Evolutionary conservation across 2,329 filamentous ascomycete species (phyloP).

Genomic region (Leptographium galeiforme): DNA sequence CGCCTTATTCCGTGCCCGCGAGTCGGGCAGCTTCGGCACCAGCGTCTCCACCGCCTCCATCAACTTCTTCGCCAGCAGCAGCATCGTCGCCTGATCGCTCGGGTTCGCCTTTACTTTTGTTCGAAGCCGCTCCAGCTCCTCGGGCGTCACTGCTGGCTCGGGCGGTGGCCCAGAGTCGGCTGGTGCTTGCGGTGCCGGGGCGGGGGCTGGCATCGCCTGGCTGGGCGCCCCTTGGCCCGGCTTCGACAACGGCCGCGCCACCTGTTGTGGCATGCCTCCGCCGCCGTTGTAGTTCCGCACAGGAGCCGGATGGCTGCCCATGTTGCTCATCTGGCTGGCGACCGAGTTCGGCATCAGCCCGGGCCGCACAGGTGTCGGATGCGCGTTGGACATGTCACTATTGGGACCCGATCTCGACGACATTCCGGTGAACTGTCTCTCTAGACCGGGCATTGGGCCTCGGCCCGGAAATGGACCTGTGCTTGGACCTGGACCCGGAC

Average conservation of each 20-base stretch:
- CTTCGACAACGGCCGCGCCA: not conserved
- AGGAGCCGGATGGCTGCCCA: constrained; percentile 44
- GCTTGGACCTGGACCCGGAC: not conserved
- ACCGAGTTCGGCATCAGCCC: constrained; percentile 47
- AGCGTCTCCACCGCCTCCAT: constrained; percentile 74
- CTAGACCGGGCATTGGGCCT: constrained; percentile 12
- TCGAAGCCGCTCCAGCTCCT: constrained; percentile 66
- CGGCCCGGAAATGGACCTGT: constrained; percentile 9
- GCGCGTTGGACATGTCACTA: constrained; percentile 39
- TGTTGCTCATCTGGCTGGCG: constrained; percentile 25
- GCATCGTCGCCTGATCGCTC: constrained; percentile 54
- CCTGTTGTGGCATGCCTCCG: not conserved
- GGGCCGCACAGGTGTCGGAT: constrained; percentile 49
- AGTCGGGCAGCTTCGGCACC: constrained; percentile 49
- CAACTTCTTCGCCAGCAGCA: constrained; percentile 68
- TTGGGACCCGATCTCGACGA: constrained; percentile 20
- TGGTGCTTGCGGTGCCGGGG: constrained; percentile 10
- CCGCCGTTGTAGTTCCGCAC: constrained; percentile 35
- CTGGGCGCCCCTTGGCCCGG: constrained; percentile 14
- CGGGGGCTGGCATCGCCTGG: constrained; percentile 9
- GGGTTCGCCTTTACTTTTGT: constrained; percentile 57
- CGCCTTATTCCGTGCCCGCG: constrained; percentile 58
- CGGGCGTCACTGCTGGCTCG: constrained; percentile 52
- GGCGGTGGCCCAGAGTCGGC: constrained; percentile 7
- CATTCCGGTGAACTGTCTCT: constrained; percentile 16